Percentiles rank a stretch among this genome's conserved stretches.
These are phyloP conservation scores for Polygonum aviculare DNA, from an alignment of 148 eudicot genomes.

Conservation along the genomic window DNA sequence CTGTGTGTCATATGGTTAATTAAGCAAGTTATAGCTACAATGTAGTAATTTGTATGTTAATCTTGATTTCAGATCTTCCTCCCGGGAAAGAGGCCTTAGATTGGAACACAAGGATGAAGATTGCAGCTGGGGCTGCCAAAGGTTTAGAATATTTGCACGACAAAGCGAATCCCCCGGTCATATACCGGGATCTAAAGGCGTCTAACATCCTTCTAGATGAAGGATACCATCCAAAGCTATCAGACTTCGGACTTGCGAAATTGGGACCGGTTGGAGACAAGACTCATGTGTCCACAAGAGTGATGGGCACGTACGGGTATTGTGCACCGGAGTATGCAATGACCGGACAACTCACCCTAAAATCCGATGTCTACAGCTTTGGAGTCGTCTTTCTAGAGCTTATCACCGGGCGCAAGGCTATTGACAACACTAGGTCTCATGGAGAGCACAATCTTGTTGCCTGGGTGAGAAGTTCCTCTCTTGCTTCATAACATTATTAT, in stretches of 20 bases:
- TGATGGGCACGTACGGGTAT: slow-evolving; percentile 98
- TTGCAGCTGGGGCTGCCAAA: slow-evolving; percentile 99
- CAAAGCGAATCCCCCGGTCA: slow-evolving; percentile 95
- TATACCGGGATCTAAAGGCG: slow-evolving; percentile 93
- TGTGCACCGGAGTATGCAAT: slow-evolving; percentile 99
- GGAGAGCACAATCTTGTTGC: slow-evolving; percentile 99
- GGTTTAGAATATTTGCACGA: slow-evolving; percentile 95
- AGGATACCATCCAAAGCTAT: slow-evolving; percentile 78
- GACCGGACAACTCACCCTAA: slow-evolving; percentile 97
- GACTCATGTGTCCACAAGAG: slow-evolving; percentile 94
- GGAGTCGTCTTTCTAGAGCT: slow-evolving; percentile 96
- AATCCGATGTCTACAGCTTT: slow-evolving; percentile 96
- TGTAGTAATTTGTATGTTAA: not conserved
- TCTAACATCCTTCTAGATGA: slow-evolving; percentile 95
- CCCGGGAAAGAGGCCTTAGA: slow-evolving; percentile 86
- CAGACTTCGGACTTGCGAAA: slow-evolving; percentile 96
- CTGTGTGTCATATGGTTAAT: not conserved
- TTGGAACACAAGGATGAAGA: slow-evolving; percentile 99
- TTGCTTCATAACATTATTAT: not conserved
- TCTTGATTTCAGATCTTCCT: slow-evolving; percentile 48
- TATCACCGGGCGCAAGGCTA: slow-evolving; percentile 94
- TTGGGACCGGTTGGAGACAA: slow-evolving; percentile 98
- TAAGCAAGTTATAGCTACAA: not conserved
- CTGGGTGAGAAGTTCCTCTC: slow-evolving; percentile 51
- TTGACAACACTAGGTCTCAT: slow-evolving; percentile 58